phyloP scores from a whole-genome alignment of 1,284 basidiomycete genomes.

The Puccinia horiana region DNA sequence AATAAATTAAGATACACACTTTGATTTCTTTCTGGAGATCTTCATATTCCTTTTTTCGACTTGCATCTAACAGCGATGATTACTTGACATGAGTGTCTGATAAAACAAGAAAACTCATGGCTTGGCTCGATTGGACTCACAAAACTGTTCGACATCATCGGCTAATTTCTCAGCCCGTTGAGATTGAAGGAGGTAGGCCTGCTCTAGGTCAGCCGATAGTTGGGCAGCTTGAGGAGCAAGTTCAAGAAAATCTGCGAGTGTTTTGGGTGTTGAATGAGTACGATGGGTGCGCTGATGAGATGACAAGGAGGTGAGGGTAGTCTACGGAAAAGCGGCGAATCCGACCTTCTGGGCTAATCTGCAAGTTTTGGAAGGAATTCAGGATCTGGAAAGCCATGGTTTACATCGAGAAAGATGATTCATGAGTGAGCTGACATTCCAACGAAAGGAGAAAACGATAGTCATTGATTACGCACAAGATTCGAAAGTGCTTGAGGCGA shows the following conservation, averaged over 20 bases:
- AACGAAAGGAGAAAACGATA: background rate
- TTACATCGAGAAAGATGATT: background rate
- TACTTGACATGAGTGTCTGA: background rate
- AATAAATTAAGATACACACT: conserved; percentile 21
- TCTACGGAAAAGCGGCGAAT: background rate
- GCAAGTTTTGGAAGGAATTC: conserved; percentile 24
- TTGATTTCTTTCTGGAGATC: conserved; percentile 30
- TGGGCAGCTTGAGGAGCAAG: conserved; percentile 27
- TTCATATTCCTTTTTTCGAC: conserved; percentile 34
- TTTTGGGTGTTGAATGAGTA: background rate
- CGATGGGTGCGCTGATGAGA: background rate
- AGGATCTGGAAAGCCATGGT: background rate
- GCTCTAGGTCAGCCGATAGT: conserved; percentile 37
- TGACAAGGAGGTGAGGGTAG: background rate
- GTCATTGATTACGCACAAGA: background rate
- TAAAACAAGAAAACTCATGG: background rate
- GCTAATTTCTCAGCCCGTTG: conserved; percentile 1
- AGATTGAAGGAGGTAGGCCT: background rate
- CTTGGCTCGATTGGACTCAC: background rate
- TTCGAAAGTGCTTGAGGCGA: conserved; percentile 18
- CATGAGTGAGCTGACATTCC: background rate
- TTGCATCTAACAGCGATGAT: conserved; percentile 13
- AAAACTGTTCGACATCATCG: conserved; percentile 20
- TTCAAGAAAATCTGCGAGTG: conserved; percentile 30
- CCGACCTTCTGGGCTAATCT: conserved; percentile 18